A percentile compares a stretch with the other conserved stretches of the same genome.
These are phyloP conservation scores for Alternaria ethzedia DNA, from an alignment of 2,329 filamentous ascomycete genomes.

Conservation along the genomic window DNA sequence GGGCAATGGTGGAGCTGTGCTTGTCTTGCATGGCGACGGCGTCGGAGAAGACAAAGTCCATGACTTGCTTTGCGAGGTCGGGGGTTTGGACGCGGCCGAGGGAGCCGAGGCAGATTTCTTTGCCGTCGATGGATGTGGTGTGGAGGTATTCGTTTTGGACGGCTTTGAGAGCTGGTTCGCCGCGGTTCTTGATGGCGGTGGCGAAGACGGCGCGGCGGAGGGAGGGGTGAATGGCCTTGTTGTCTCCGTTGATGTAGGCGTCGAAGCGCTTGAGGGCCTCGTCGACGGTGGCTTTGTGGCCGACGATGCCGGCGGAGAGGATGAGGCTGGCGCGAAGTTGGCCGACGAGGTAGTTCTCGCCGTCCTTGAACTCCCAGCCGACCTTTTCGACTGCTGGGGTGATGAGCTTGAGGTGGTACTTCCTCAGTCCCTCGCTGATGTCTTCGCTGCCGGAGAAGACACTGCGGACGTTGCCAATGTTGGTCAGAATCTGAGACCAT, in stretches of 20 bases:
- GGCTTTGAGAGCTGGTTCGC: slow-evolving; percentile 70
- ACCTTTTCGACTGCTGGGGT: slow-evolving; percentile 76
- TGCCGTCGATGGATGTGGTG: slow-evolving; percentile 87
- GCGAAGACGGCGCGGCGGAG: slow-evolving; percentile 82
- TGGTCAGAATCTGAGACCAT: slow-evolving; percentile 83
- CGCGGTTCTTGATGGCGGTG: slow-evolving; percentile 76
- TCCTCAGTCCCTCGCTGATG: slow-evolving; percentile 74
- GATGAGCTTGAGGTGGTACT: slow-evolving; percentile 80
- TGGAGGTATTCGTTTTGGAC: slow-evolving; percentile 85
- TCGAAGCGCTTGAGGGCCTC: slow-evolving; percentile 83
- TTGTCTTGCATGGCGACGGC: slow-evolving; percentile 87
- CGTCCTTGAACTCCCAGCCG: slow-evolving; percentile 81
- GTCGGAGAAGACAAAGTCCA: slow-evolving; percentile 80
- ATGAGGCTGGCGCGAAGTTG: slow-evolving; percentile 86
- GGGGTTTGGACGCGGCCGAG: slow-evolving; percentile 76
- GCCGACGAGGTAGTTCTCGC: slow-evolving; percentile 81
- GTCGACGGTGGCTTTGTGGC: slow-evolving; percentile 73
- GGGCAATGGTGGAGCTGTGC: slow-evolving; percentile 76
- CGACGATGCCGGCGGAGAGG: slow-evolving; percentile 73
- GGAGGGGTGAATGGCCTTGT: slow-evolving; percentile 77
- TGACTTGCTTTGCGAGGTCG: slow-evolving; percentile 70
- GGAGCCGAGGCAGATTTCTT: slow-evolving; percentile 79
- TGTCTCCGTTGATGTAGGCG: slow-evolving; percentile 72
- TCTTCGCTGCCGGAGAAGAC: slow-evolving; percentile 80
- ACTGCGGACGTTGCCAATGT: slow-evolving; percentile 78